A percentile compares a stretch with the other conserved stretches of the same genome.
These are phyloP conservation scores for Suillus alpinus DNA, from an alignment of 768 basidiomycete species.

Conservation along the genomic window DNA sequence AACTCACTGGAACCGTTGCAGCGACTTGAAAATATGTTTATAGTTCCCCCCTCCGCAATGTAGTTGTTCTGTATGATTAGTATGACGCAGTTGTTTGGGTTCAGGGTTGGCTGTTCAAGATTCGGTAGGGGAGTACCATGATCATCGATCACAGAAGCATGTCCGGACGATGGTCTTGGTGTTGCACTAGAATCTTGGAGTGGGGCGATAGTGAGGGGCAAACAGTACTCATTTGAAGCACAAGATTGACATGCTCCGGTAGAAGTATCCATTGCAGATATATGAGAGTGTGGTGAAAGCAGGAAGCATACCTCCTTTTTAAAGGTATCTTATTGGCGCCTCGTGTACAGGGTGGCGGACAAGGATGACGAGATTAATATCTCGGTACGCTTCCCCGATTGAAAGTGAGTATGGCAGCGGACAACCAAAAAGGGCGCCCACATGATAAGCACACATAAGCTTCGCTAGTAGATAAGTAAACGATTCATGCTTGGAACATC, in stretches of 20 bases:
- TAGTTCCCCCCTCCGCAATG: neutral
- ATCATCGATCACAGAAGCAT: neutral
- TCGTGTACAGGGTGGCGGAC: constrained; percentile 34
- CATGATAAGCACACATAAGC: constrained; percentile 4
- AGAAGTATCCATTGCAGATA: neutral
- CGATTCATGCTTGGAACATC: neutral
- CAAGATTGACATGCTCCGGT: neutral
- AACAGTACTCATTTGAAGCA: neutral
- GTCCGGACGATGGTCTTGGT: neutral
- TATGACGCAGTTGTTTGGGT: neutral
- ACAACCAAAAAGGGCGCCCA: no score
- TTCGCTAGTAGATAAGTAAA: neutral
- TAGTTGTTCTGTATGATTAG: neutral
- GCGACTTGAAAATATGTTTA: neutral
- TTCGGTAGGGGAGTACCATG: neutral
- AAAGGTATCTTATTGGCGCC: constrained; percentile 30
- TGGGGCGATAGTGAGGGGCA: neutral
- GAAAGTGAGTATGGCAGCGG: constrained; percentile 20
- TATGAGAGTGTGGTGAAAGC: neutral
- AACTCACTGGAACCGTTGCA: neutral
- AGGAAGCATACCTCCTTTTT: constrained; percentile 32
- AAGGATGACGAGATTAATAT: constrained; percentile 26
- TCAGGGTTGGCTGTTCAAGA: neutral
- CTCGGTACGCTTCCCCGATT: constrained; percentile 28
- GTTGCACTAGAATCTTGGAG: neutral